Conservation (phyloP, 2,329 filamentous ascomycete genomes). For the Amylocarpus encephaloides region DNA sequence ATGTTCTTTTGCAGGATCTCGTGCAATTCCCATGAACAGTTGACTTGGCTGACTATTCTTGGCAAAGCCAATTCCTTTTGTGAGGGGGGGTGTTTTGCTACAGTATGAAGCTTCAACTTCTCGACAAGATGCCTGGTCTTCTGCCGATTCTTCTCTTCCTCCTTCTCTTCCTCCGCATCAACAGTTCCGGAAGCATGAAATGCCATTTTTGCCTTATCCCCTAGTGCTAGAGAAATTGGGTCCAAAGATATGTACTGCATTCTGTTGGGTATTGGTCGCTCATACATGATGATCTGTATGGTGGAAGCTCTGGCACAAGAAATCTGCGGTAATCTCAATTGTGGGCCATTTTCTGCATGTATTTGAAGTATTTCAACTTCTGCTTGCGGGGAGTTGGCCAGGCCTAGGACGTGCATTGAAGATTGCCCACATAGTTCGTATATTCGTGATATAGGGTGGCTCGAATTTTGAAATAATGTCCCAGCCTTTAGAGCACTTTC, state of each 20-base stretch:
- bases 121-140: conserved; percentile 65
- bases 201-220: conserved; percentile 53
- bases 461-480: conserved; percentile 74
- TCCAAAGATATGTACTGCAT: conserved; percentile 96
- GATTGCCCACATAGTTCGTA: conserved; percentile 78
- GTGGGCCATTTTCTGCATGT: conserved; percentile 48
- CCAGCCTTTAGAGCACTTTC: conserved; percentile 81
- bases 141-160: conserved; percentile 51
- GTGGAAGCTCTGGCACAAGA: conserved; percentile 65
- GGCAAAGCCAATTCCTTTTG: conserved; percentile 76
- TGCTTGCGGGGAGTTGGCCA: conserved; percentile 58
- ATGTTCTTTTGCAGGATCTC: conserved; percentile 83
- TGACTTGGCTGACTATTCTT: conserved; percentile 85
- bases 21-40: conserved; percentile 89
- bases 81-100: conserved; percentile 68
- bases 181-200: conserved; percentile 44
- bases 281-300: conserved; percentile 83
- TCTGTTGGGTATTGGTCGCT: conserved; percentile 72
- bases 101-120: conserved; percentile 83
- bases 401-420: conserved; percentile 78
- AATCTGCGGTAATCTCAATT: conserved; percentile 59
- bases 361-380: conserved; percentile 65
- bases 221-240: conserved; percentile 82
- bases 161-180: conserved; percentile 67
- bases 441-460: conserved; percentile 72